A percentile compares a stretch with the other conserved stretches of the same genome.
Conservation (phyloP, 2,329 filamentous ascomycete species). For the Xylariaceae sp. region DNA sequence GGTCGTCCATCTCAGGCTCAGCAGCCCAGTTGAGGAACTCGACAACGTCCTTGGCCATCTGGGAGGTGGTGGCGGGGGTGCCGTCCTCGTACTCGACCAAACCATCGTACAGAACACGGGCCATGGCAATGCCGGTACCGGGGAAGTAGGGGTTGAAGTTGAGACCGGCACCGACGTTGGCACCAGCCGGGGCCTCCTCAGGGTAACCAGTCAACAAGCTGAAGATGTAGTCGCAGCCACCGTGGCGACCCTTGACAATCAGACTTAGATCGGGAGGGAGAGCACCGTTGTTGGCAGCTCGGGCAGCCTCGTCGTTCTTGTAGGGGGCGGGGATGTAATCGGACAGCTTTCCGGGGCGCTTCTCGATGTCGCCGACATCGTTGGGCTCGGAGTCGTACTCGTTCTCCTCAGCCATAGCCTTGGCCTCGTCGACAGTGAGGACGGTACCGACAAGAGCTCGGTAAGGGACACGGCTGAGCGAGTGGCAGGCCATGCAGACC, state of each 20-base stretch:
- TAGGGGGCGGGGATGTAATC: slow-evolving; percentile 94
- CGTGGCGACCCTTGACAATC: slow-evolving; percentile 96
- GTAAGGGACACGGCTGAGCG: slow-evolving; percentile 89
- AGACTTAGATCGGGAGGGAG: slow-evolving; percentile 94
- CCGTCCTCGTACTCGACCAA: slow-evolving; percentile 97
- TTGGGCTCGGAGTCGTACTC: slow-evolving; percentile 98
- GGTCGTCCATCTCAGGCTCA: slow-evolving; percentile 98
- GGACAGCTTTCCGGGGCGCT: slow-evolving; percentile 96
- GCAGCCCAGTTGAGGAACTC: slow-evolving; percentile 99
- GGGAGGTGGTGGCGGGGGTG: slow-evolving; percentile 88
- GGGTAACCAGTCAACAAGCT: slow-evolving; percentile 94
- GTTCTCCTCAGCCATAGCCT: slow-evolving; percentile 93
- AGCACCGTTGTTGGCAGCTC: slow-evolving; percentile 96
- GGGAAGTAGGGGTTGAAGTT: slow-evolving; percentile 99
- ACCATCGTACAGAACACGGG: slow-evolving; percentile 94
- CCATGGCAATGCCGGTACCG: slow-evolving; percentile 98
- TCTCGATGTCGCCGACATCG: slow-evolving; percentile 95
- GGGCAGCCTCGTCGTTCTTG: slow-evolving; percentile 98
- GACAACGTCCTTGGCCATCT: slow-evolving; percentile 99
- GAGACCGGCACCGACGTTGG: slow-evolving; percentile 76
- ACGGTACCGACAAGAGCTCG: slow-evolving; percentile 83
- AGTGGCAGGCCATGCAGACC: slow-evolving; percentile 97
- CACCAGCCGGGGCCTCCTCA: slow-evolving; percentile 89
- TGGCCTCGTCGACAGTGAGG: slow-evolving; percentile 96
- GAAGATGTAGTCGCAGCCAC: slow-evolving; percentile 98